These are phyloP conservation scores for Pichia norvegensis DNA, from an alignment of 1,139 yeast genomes.

Conservation along the genomic window DNA sequence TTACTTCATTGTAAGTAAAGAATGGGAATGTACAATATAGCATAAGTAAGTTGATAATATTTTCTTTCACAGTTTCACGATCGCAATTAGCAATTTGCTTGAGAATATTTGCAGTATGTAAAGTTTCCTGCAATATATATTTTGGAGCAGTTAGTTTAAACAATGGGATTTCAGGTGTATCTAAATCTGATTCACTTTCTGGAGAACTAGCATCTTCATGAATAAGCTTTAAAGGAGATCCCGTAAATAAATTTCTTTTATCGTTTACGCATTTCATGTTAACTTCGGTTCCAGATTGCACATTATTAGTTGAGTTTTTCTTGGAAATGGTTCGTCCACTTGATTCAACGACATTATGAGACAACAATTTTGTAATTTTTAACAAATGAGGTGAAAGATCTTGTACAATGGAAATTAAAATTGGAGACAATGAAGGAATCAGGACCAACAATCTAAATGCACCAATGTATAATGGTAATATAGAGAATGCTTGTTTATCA, in stretches of 20 bases:
- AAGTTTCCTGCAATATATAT: not conserved
- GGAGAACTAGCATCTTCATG: conserved; percentile 2
- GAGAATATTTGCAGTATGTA: conserved; percentile 1
- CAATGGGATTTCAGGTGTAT: not conserved
- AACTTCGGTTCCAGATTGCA: not conserved
- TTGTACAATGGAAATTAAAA: conserved; percentile 15
- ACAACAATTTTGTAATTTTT: conserved; percentile 1
- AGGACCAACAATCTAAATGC: conserved; percentile 30
- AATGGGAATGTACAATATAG: conserved; percentile 21
- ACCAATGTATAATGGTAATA: conserved; percentile 30
- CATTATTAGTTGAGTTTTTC: too few species aligned
- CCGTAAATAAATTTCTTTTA: not conserved
- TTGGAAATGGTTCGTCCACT: not conserved
- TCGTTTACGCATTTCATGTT: not conserved
- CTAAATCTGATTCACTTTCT: not conserved
- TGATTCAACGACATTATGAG: conserved; percentile 1
- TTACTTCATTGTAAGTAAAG: not conserved
- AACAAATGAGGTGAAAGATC: conserved; percentile 17
- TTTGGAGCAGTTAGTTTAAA: not conserved
- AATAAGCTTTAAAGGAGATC: conserved; percentile 2
- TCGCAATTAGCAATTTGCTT: conserved; percentile 2
- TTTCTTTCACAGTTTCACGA: conserved; percentile 4
- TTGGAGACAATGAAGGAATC: conserved; percentile 17
- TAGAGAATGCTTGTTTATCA: conserved; percentile 22
- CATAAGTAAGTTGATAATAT: conserved; percentile 19